Evolutionary conservation across 1,139 yeast species (phyloP), one percentile per base, ranked within the genome.

Genomic region (Groenewaldozyma auringiensis): DNA sequence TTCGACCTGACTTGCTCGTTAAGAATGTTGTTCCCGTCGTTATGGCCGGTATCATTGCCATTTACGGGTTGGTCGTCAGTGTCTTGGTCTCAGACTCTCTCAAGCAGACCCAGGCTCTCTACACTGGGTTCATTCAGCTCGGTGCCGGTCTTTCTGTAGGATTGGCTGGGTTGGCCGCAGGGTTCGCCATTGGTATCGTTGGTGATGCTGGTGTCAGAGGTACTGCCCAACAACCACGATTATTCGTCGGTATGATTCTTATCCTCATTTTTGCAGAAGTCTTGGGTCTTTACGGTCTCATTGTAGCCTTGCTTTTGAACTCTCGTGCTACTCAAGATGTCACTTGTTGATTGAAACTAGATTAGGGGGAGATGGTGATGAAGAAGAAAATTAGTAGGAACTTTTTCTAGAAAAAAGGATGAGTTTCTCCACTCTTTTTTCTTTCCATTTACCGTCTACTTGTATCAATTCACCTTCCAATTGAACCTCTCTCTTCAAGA

Each of bases 21-120:
- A 9, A 22, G 46, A 49, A 56, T 49, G 54, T 63, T 32, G 63
- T 94, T 55, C 98, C 98, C 52, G 98, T 94, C 59, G 83, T 94
- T 72, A 89, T 94, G 96, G 95, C 97, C 53, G 99, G 99, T 85
- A 94, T 94, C 67, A 85, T 94, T 71, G 96, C 98, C 68, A 94
- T 94, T 72, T 94, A 94, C 67, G 99, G 99, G 47, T 77, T 94
- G 65, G 98, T 94, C 52, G 97, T 94, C 52, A 83, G 96, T 21
- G 99, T 94, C 51, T 78, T 94, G 67, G 92, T 94, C 56, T 85
- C 96, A 42, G 92, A 89, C 54, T 79, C 92, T 42, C 83, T 89
- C 64, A 83, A 80, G 63, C 96, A 86, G 70, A 76, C 79, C 59
- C 96, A 92, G 71, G 95, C 97, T 47, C 75, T 92, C 59, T 92